A percentile compares a stretch with the other conserved stretches of the same genome.
phyloP scores from a whole-genome alignment of 768 basidiomycete species.

The Lactarius sp. region DNA sequence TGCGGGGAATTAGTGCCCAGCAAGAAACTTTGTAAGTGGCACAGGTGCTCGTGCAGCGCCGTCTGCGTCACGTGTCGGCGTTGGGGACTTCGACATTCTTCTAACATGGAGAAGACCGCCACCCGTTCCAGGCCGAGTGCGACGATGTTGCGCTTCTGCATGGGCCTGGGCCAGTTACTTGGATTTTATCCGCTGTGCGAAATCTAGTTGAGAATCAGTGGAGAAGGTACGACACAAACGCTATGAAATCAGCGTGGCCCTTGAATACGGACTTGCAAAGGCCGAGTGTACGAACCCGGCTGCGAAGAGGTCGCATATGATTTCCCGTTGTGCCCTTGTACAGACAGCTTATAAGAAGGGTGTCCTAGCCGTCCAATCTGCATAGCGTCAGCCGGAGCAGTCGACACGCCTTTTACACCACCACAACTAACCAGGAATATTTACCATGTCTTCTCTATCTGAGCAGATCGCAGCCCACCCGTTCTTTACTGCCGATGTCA shows the following conservation, averaged over 20 bases:
- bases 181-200: neutral
- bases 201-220: neutral
- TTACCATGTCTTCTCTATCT: slow-evolving; percentile 3
- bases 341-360: neutral
- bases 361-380: neutral
- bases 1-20: neutral
- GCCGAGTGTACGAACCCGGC: neutral
- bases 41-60: neutral
- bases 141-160: neutral
- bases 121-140: neutral
- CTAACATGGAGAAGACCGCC: neutral
- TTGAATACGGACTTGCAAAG: slow-evolving; percentile 7
- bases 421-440: neutral
- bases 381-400: neutral
- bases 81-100: neutral
- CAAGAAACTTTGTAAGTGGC: neutral
- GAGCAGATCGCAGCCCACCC: slow-evolving; percentile 9
- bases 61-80: neutral
- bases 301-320: neutral
- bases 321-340: neutral
- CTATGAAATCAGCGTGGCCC: neutral
- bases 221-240: neutral
- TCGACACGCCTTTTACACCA: neutral
- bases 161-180: neutral
- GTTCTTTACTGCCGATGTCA: slow-evolving; percentile 6